Evolutionary conservation across 1,139 yeast species (phyloP).

Genomic region (Yamadazyma siamensis): DNA sequence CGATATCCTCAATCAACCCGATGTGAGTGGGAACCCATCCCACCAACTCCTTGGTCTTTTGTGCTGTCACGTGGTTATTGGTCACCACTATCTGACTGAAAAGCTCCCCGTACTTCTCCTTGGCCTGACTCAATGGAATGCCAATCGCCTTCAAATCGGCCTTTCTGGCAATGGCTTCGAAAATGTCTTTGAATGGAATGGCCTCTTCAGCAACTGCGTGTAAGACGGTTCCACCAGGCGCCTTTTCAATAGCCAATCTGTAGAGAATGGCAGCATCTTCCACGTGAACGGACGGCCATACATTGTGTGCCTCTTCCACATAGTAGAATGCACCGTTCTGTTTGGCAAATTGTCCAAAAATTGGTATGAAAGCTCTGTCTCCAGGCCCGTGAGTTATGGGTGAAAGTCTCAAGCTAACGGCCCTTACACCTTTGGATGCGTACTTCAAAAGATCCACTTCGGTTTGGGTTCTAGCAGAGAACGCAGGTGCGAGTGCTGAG

Average conservation of each 20-base stretch:
- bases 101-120: conserved; percentile 4
- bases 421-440: conserved; percentile 17
- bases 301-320: conserved; percentile 19
- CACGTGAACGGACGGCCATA: conserved; percentile 26
- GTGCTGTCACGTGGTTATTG: conserved; percentile 8
- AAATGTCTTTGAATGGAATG: conserved; percentile 18
- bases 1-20: conserved; percentile 19
- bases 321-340: conserved; percentile 14
- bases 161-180: conserved; percentile 18
- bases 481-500: neutral
- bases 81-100: conserved; percentile 7
- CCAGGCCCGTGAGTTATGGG: conserved; percentile 26
- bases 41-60: conserved; percentile 1
- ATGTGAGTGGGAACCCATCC: conserved; percentile 7
- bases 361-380: conserved; percentile 17
- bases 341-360: conserved; percentile 11
- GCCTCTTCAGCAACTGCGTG: conserved; percentile 21
- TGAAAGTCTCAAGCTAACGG: conserved; percentile 18
- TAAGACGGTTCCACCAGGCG: conserved; percentile 18
- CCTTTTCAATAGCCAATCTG: conserved; percentile 22
- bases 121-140: conserved; percentile 10
- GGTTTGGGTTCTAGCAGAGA: neutral
- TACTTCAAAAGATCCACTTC: conserved; percentile 8
- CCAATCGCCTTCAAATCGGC: conserved; percentile 12
- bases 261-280: conserved; percentile 24